phyloP scores from a whole-genome alignment of 78 protist species.

The Emiliania huxleyi region DNA sequence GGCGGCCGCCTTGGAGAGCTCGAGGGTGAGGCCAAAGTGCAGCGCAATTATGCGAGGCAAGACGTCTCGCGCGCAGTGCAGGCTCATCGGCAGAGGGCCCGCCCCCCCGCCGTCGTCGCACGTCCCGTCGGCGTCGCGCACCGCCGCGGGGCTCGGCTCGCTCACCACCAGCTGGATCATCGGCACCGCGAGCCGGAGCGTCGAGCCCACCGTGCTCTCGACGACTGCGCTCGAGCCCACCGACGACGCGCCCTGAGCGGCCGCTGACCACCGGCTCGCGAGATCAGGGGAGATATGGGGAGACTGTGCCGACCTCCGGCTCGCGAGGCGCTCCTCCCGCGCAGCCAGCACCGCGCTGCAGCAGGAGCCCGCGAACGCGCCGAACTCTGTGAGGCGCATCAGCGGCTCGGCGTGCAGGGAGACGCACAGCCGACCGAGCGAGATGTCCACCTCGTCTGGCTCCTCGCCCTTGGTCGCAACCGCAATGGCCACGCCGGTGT shows the following conservation, averaged over 20 bases:
- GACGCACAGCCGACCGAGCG: background rate
- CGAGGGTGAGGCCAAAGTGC: background rate
- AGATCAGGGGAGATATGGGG: too few relatives aligned
- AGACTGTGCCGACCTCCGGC: too few relatives aligned
- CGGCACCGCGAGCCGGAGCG: background rate
- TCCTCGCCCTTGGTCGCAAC: background rate
- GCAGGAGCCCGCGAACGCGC: background rate
- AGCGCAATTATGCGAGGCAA: background rate
- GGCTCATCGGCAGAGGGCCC: background rate
- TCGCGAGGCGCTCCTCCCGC: too few relatives aligned
- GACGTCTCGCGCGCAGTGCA: background rate
- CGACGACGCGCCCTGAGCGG: too few relatives aligned
- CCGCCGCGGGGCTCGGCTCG: background rate
- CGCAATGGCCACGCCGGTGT: background rate
- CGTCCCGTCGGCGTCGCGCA: background rate
- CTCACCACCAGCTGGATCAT: background rate
- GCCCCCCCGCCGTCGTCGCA: background rate
- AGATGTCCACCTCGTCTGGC: background rate
- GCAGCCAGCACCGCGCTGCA: too few relatives aligned
- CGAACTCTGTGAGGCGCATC: background rate
- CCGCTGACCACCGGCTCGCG: too few relatives aligned
- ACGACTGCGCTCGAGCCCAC: too few relatives aligned
- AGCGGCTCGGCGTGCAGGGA: background rate
- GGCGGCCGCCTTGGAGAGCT: background rate
- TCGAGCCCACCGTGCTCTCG: too few relatives aligned